Evolutionary conservation across 2,329 filamentous ascomycete species (phyloP), one percentile per base, ranked within the genome.

Genomic region (Diaporthe australafricana): DNA sequence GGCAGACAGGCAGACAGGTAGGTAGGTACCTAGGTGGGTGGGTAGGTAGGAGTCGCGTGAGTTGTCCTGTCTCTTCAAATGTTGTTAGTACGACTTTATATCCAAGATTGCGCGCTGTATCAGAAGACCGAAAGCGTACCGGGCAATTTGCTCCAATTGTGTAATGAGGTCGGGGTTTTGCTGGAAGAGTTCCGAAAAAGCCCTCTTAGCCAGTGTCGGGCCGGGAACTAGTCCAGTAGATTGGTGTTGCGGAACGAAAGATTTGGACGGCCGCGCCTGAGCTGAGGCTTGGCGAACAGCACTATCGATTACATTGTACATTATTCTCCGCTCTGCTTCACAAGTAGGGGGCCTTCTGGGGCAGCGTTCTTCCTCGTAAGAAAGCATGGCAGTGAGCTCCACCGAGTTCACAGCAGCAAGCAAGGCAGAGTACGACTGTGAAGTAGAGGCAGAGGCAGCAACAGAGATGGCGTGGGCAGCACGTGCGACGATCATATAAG

Each of bases 391-490:
- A 22, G 7, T 12, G 55, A n/a, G n/a, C 22, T 57, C 22, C 35
- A 57, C 38, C 9, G 35, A 17, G 55, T 57, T 57, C 1, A 57
- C 35, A 27, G 55, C 55, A 42, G 55, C 35, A 42, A 57, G 55
- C 55, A 40, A 57, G 55, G 55, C 55, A 25, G 55, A n/a, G n/a
- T 40, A 35, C 11, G 55, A 40, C 8, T 42, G 35, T 16, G 55
- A 40, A 22, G 35, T 25, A 27, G 55, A 57, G 55, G 55, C 35
- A 25, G 55, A n/a, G n/a, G n/a, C n/a, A n/a, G n/a, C 35, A 35
- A 57, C 22, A 35, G 55, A 57, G 35, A 57, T 27, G 55, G 35
- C 55, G 9, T 57, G n/a, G 55, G 35, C 55, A 40, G 55, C 14
- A 25, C 35, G 55, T 27, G 55, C 35, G 22, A 57, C 16, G 55